These are phyloP conservation scores for Inga leiocalycina DNA, from an alignment of 306 rosid genomes.

Conservation along the genomic window DNA sequence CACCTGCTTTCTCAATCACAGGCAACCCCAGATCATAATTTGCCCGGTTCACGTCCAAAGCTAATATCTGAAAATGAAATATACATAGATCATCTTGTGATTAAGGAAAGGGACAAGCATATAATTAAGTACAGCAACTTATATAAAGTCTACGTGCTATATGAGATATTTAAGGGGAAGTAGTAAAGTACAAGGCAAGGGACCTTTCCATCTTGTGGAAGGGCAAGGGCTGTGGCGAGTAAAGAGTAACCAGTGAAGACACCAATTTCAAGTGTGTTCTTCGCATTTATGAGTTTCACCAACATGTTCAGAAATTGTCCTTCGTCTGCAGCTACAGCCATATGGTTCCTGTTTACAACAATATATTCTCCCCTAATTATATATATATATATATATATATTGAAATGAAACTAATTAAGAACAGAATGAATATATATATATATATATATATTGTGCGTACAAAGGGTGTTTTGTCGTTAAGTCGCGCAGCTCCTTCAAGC, in stretches of 20 bases:
- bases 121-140: background rate
- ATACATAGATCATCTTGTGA: too few relatives aligned
- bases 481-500: slow-evolving; percentile 90
- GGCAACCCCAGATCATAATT: slow-evolving; percentile 80
- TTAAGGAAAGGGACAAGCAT: background rate
- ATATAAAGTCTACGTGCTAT: background rate
- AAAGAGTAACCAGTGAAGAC: slow-evolving; percentile 93
- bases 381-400: background rate
- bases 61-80: slow-evolving; percentile 60
- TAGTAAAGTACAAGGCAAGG: background rate
- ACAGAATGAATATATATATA: background rate
- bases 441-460: slow-evolving; percentile 25
- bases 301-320: slow-evolving; percentile 88
- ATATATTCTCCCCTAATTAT: too few relatives aligned
- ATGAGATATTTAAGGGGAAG: background rate
- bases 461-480: slow-evolving; percentile 87
- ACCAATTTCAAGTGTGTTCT: slow-evolving; percentile 92
- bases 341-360: slow-evolving; percentile 59
- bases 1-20: slow-evolving; percentile 71
- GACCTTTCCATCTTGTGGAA: slow-evolving; percentile 94
- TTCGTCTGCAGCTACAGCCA: slow-evolving; percentile 91
- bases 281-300: slow-evolving; percentile 87
- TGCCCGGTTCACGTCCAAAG: slow-evolving; percentile 88
- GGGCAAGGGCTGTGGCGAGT: slow-evolving; percentile 89
- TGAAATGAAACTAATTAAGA: background rate